Evolutionary conservation across 306 rosid species (phyloP).

Genomic region (Medicago arabica): DNA sequence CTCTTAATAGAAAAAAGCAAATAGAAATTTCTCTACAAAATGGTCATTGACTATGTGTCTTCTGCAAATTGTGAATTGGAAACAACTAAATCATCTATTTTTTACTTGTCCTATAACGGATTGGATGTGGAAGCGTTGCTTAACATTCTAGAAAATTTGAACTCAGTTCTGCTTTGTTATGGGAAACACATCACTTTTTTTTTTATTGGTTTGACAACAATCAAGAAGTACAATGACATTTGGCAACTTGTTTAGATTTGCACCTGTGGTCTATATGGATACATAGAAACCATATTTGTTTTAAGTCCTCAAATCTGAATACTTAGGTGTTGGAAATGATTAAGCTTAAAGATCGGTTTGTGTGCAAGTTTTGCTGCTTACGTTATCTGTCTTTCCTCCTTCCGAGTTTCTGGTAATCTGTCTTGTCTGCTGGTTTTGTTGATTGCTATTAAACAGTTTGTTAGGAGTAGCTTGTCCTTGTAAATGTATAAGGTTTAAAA

Average conservation of each 20-base stretch:
- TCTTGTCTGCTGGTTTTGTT: background rate
- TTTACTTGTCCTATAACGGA: background rate
- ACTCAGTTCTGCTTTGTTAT: background rate
- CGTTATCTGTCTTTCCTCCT: background rate
- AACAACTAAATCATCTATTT: background rate
- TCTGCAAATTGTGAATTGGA: background rate
- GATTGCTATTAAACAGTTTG: background rate
- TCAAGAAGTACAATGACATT: background rate
- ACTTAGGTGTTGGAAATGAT: background rate
- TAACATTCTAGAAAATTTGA: background rate
- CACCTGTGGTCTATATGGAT: background rate
- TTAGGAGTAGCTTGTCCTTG: background rate
- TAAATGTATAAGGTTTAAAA: background rate
- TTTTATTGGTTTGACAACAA: background rate
- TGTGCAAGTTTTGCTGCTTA: background rate
- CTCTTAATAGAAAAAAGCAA: too few relatives aligned
- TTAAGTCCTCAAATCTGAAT: background rate
- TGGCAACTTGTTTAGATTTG: background rate
- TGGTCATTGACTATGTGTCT: background rate
- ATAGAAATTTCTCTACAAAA: background rate
- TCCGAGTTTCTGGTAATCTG: background rate
- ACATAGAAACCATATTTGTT: background rate
- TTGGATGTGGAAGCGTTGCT: background rate
- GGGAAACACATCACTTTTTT: background rate
- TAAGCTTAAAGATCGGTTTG: background rate